Base-by-base conservation (phyloP, 345 rosid species). In the Gossypium anomalum region DNA sequence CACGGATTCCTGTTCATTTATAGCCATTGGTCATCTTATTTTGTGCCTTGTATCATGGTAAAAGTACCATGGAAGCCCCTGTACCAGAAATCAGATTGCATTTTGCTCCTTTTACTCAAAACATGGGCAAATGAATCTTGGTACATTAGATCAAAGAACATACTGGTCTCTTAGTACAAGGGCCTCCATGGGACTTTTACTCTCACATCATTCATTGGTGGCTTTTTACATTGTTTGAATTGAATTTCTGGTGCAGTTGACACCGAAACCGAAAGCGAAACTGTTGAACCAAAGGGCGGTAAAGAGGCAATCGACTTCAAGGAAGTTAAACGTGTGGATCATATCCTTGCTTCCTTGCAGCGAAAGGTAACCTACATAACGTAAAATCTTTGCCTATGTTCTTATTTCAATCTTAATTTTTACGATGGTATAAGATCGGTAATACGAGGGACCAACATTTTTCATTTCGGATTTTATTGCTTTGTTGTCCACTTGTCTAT, bases 301-400 rank as follows among this genome's bases (percentile, higher is more conserved):
- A 88, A 81, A 78, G 98, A 93, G 79, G 60, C 79, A 17, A 86
- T 93, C 71, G 94, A 94, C 84, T 79, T 90, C 3, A 94, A 90
- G 85, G 98, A 94, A 87, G 83, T 92, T 72, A 94, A 90, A 87
- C 86, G 97, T 64, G 82, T 93, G 45, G 97, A 94, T 84, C 86
- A 75, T 59, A 92, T 94, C 74, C 92, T 94, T 49, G 88, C 86
- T 72, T 82, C 95, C 29, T 79, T 94, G 79, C 93, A 86, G 72
- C 89, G 98, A 80, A 92, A 90, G 98, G 97, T 92, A 86, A 76
- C 67, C 57, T 58, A 23, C 23, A 44, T 34, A 60, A 20, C 2
- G 43, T 20, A n/a, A 23, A 68, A n/a, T 25, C 58, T 44, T 59
- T 52, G 56, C 43, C 10, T 49, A 49, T 38, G 43, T 12, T 4